Evolutionary conservation across 176 grass and related monocot genomes (phyloP), one percentile per base, ranked within the genome.

Genomic region (Carex littledalei): DNA sequence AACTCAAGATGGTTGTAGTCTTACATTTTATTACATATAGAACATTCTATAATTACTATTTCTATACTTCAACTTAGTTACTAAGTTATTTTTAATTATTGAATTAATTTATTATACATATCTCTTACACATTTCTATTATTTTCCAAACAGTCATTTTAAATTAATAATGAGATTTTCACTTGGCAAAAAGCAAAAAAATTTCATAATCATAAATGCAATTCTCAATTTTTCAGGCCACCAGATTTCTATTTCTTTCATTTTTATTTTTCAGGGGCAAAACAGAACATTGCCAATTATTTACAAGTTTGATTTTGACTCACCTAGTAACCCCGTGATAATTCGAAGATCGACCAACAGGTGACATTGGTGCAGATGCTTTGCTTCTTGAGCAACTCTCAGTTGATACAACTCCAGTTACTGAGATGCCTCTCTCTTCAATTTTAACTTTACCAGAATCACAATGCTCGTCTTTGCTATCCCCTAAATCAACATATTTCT

Each of bases 321-420:
- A 97, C 94, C 91, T 97, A 31, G 91, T 97, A 32, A 97, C 94
- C 53, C 94, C 94, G 84, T 97, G 94, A 77, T 88, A 97, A 87
- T 67, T 87, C 6, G 94, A 97, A 10, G 94, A 96, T 64, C 94
- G 86, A 1, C 87, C 70, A 32, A 81, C 55, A 71, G 91, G 87
- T 32, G 83, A 16, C 31, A 87, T 83, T 74, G 84, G 2, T 82
- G 4, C 13, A 65, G 39, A 50, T 66, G 35, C 60, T 67, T 52
- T 12, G 6, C 53, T 82, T 47, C 8, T 10, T 12, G 13, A 81
- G 31, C 79, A 62, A 41, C 35, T 62, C 52, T 67, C 59, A 61
- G 32, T 81, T 20, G 6, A 39, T 63, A n/a, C 10, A 60, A 17
- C 54, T 10, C 2, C 67, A 71, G 18, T 24, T 63, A 63, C 60